Base-by-base conservation (phyloP, 2,329 filamentous ascomycete genomes). In the Periconia sp. region DNA sequence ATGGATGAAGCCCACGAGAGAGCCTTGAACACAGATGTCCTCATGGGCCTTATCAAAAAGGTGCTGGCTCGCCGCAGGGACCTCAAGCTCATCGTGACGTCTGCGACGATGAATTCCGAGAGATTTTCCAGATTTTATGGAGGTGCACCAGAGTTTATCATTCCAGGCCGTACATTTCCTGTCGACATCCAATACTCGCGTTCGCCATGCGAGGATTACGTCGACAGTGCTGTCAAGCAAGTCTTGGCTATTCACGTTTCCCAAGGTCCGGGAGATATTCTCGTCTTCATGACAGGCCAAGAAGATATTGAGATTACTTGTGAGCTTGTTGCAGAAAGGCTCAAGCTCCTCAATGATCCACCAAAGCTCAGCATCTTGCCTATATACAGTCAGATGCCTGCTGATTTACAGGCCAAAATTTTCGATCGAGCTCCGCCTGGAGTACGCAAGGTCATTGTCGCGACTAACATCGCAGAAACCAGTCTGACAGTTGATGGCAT, bases 1-100 rank as follows among this genome's bases (percentile, higher is more conserved):
- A 99, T 99, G 94, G 94, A 99, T 70, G 94, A 99, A 78, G 95
- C 94, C 5, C 94, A 99, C 81, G 94, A 99, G 75, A 85, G 94
- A 72, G 93, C 94, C 1, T 77, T 99, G 47, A 97, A 99, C 69
- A 99, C 94, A 0, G 94, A 99, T 73, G 93, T 99, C 17, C 78
- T 99, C 14, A 96, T 99, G 90, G 94, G 94, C 0, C 77, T 99
- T 27, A 93, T 99, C 77, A 99, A 97, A 74, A 99, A 99, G 76
- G 93, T 99, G 3, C 78, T 99, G 45, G 89, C 93, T 58, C 83
- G 93, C 49, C 85, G 95, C 55, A 85, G 92, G 65, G 94, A 99
- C 68, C 79, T 99, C 45, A 99, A 97, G 74, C 80, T 99, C 45
- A 97, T 99, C 55, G 93, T 99, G 49, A 99, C 94, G 1, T 97